A percentile compares a stretch with the other conserved stretches of the same genome.
These are phyloP conservation scores for Hygrophorus russula DNA, from an alignment of 768 basidiomycete genomes.

Conservation along the genomic window DNA sequence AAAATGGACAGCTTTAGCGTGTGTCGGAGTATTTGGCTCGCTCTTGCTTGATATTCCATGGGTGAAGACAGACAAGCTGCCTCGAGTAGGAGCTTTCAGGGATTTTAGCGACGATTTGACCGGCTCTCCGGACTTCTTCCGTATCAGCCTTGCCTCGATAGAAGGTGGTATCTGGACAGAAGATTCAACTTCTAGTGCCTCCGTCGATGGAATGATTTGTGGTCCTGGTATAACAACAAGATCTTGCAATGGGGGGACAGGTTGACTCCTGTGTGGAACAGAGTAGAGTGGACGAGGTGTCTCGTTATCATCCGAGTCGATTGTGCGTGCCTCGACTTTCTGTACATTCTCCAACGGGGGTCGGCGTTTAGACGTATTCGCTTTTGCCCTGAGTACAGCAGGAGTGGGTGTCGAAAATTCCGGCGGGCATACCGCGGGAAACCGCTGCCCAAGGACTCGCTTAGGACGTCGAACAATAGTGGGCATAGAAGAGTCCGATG, in stretches of 20 bases:
- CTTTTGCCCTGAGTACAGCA: slow-evolving; percentile 17
- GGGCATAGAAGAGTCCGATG: slow-evolving; percentile 24
- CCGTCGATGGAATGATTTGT: not conserved
- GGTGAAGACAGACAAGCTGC: slow-evolving; percentile 43
- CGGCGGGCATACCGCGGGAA: slow-evolving; percentile 19
- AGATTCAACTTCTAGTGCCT: slow-evolving; percentile 4
- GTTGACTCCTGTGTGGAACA: slow-evolving; percentile 26
- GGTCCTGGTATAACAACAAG: slow-evolving; percentile 10
- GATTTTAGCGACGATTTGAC: slow-evolving; percentile 87
- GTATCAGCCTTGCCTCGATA: slow-evolving; percentile 39
- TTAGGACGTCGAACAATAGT: slow-evolving; percentile 26
- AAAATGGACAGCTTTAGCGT: slow-evolving; percentile 84
- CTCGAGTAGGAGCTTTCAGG: slow-evolving; percentile 39
- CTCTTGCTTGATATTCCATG: slow-evolving; percentile 43
- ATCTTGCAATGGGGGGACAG: slow-evolving; percentile 27
- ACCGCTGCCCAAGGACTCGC: slow-evolving; percentile 20
- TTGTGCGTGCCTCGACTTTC: not conserved
- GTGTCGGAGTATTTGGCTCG: slow-evolving; percentile 72
- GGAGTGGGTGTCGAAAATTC: slow-evolving; percentile 35
- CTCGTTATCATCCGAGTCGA: slow-evolving; percentile 12
- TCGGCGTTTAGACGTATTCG: slow-evolving; percentile 8
- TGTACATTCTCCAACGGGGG: not conserved
- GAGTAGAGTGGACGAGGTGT: slow-evolving; percentile 18
- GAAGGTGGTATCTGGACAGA: slow-evolving; percentile 16
- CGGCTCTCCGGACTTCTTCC: slow-evolving; percentile 92